These are phyloP conservation scores for Moricandia moricandioides DNA, from an alignment of 345 rosid species.

Conservation along the genomic window DNA sequence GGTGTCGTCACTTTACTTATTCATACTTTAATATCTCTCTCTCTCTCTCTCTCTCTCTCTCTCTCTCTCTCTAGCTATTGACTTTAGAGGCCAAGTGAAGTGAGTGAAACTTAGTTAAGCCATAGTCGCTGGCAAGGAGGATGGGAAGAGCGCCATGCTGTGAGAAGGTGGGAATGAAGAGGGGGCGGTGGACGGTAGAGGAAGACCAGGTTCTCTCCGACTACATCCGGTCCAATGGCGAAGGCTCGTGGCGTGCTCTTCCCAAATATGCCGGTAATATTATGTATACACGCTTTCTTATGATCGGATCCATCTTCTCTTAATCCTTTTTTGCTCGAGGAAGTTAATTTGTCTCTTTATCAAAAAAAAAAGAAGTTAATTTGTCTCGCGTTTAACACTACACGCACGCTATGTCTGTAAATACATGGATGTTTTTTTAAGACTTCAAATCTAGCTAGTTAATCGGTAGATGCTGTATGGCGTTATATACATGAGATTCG, in stretches of 20 bases:
- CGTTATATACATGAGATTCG: background rate
- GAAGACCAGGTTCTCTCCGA: constrained; percentile 26
- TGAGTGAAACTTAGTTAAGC: background rate
- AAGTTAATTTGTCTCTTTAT: background rate
- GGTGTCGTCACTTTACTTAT: background rate
- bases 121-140: background rate
- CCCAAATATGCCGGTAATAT: constrained; percentile 31
- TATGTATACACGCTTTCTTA: background rate
- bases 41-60: constrained; percentile 1
- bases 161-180: constrained; percentile 30
- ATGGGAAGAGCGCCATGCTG: constrained; percentile 37
- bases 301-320: background rate
- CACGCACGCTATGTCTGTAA: background rate
- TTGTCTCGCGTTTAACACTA: background rate
- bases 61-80: background rate
- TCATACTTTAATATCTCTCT: no score
- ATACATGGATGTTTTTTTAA: no score
- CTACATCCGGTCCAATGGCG: constrained; percentile 28
- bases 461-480: background rate
- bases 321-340: background rate
- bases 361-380: no score
- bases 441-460: background rate
- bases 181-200: constrained; percentile 32
- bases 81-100: background rate
- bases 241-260: constrained; percentile 32